Percentiles rank a stretch among this genome's conserved stretches.
phyloP scores from a whole-genome alignment of 768 basidiomycete species.

The Termitomyces sp. region DNA sequence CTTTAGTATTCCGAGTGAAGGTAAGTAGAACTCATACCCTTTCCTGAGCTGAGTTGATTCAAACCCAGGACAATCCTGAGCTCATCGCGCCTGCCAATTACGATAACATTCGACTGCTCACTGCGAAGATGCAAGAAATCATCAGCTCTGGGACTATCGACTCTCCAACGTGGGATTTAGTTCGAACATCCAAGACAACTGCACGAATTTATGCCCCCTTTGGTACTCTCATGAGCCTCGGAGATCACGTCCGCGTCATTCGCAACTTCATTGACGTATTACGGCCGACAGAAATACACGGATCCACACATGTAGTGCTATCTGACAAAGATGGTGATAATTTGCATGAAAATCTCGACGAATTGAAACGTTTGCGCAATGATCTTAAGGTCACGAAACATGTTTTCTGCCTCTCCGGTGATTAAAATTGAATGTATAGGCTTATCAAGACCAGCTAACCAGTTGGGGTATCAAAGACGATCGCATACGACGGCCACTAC shows the following conservation, averaged over 20 bases:
- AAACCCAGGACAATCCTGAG: slow-evolving; percentile 58
- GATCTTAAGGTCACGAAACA: slow-evolving; percentile 54
- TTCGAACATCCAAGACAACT: slow-evolving; percentile 72
- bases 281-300: slow-evolving; percentile 32
- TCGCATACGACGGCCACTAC: slow-evolving; percentile 65
- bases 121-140: slow-evolving; percentile 56
- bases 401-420: background rate
- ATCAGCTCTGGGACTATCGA: slow-evolving; percentile 79
- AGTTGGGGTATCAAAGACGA: slow-evolving; percentile 79
- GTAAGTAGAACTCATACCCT: slow-evolving; percentile 23
- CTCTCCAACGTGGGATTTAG: slow-evolving; percentile 78
- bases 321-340: slow-evolving; percentile 13
- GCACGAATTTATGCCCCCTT: slow-evolving; percentile 80
- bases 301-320: slow-evolving; percentile 18
- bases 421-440: slow-evolving; percentile 28
- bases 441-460: slow-evolving; percentile 69
- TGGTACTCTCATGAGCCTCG: slow-evolving; percentile 81
- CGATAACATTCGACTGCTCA: slow-evolving; percentile 50
- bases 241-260: slow-evolving; percentile 76
- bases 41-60: background rate
- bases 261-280: slow-evolving; percentile 76
- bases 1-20: slow-evolving; percentile 61
- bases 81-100: slow-evolving; percentile 65
- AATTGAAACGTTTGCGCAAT: slow-evolving; percentile 29
- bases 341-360: slow-evolving; percentile 17